phyloP scores from a whole-genome alignment of 2,329 filamentous ascomycete genomes.

The Grosmannia serpens region DNA sequence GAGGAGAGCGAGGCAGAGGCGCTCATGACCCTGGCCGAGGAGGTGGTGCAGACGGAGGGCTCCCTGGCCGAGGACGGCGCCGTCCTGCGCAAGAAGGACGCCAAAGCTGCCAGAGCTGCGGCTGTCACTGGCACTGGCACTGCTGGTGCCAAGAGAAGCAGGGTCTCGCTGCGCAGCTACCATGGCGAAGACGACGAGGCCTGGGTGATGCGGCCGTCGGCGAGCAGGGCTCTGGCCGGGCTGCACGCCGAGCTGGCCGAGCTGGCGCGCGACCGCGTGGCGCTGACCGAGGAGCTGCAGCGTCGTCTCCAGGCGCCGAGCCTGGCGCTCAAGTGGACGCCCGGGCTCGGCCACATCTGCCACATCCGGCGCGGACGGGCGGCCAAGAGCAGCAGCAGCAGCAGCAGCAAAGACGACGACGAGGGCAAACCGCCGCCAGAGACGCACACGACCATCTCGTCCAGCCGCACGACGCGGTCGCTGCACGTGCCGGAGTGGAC shows the following conservation, averaged over 20 bases:
- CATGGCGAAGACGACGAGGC: constrained; percentile 49
- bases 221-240: constrained; percentile 51
- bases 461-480: constrained; percentile 73
- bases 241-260: constrained; percentile 58
- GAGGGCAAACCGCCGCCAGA: constrained; percentile 17
- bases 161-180: constrained; percentile 37
- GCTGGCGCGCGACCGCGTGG: constrained; percentile 47
- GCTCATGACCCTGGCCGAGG: constrained; percentile 62
- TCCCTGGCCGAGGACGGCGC: constrained; percentile 42
- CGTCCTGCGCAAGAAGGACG: constrained; percentile 37
- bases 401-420: not conserved
- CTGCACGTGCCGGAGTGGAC: constrained; percentile 84
- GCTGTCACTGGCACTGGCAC: not conserved
- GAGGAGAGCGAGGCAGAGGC: constrained; percentile 61
- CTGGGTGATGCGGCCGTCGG: constrained; percentile 56
- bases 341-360: constrained; percentile 78
- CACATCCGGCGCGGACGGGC: constrained; percentile 76
- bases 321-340: constrained; percentile 75
- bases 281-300: constrained; percentile 51
- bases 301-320: constrained; percentile 48
- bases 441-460: constrained; percentile 48
- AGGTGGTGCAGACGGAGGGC: constrained; percentile 57
- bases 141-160: not conserved
- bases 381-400: constrained; percentile 4
- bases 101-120: not conserved